Evolutionary conservation across 257 asterid species (phyloP).

Genomic region (Nemophila menziesii): DNA sequence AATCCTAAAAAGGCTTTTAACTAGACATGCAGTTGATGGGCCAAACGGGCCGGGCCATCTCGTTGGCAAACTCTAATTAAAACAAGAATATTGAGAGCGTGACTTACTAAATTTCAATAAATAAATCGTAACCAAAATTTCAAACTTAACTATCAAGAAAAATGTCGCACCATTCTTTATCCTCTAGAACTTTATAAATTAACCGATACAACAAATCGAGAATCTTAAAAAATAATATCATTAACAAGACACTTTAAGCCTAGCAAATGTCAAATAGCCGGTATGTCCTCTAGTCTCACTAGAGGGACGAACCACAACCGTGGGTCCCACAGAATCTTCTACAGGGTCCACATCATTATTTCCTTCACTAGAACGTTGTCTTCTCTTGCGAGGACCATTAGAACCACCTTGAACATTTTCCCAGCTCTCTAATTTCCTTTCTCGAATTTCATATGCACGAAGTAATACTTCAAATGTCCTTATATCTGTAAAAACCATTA

Average conservation of each 20-base stretch:
- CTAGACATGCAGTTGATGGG: no score
- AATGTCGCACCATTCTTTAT: not conserved
- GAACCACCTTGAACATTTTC: constrained; percentile 36
- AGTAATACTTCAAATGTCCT: constrained; percentile 87
- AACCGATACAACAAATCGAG: not conserved
- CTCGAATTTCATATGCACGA: constrained; percentile 67
- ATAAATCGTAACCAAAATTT: no score
- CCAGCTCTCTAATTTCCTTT: constrained; percentile 45
- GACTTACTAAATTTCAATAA: no score
- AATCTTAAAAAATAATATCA: not conserved
- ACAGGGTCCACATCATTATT: constrained; percentile 26
- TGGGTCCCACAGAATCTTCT: constrained; percentile 34
- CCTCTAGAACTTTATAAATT: not conserved
- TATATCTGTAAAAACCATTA: constrained; percentile 38
- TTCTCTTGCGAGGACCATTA: constrained; percentile 48
- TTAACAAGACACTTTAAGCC: constrained; percentile 41
- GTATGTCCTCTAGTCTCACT: constrained; percentile 89
- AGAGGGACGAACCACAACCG: constrained; percentile 46
- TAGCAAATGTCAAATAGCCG: constrained; percentile 88
- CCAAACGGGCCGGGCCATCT: no score
- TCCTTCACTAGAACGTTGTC: constrained; percentile 35
- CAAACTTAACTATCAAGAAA: no score
- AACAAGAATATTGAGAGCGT: no score
- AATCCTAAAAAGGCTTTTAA: no score
- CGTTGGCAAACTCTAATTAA: no score